phyloP scores from a whole-genome alignment of 495 filamentous ascomycete genomes.

The Polyplosphaeria fusca region DNA sequence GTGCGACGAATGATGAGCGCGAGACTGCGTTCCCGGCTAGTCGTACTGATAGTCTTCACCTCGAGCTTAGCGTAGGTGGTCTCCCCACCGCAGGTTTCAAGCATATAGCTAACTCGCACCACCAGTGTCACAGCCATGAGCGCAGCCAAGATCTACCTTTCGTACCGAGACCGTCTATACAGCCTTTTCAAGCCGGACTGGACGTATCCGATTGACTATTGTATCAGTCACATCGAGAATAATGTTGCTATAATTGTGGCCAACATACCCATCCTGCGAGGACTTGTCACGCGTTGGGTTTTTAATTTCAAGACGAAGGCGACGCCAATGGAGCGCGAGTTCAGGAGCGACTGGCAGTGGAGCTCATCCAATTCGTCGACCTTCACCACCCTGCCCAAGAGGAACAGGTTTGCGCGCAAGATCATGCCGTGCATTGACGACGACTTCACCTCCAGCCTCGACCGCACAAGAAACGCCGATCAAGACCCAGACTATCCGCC shows the following conservation, averaged over 20 bases:
- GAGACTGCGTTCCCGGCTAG: constrained; percentile 25
- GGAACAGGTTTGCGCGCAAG: constrained; percentile 20
- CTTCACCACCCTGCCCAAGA: constrained; percentile 19
- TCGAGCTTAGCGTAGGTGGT: constrained; percentile 29
- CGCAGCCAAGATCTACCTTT: constrained; percentile 31
- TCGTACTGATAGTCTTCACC: constrained; percentile 31
- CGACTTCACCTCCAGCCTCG: constrained; percentile 28
- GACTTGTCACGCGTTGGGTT: constrained; percentile 31
- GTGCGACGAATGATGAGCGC: constrained; percentile 33
- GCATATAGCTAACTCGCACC: constrained; percentile 7
- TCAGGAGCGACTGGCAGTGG: constrained; percentile 30
- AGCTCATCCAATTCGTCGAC: constrained; percentile 26
- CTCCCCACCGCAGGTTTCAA: neutral
- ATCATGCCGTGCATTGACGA: constrained; percentile 29
- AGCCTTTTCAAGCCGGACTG: constrained; percentile 24
- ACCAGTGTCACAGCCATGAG: constrained; percentile 30
- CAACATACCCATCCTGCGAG: constrained; percentile 31
- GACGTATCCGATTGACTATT: constrained; percentile 35
- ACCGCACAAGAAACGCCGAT: constrained; percentile 1
- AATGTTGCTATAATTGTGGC: constrained; percentile 34
- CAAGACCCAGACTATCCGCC: constrained; percentile 14
- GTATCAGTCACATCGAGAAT: constrained; percentile 35
- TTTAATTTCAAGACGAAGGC: constrained; percentile 30
- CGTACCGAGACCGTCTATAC: constrained; percentile 31
- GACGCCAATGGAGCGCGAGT: constrained; percentile 27